Conservation (phyloP, 805 yeast genomes). For the Wickerhamomyces mucosus region DNA sequence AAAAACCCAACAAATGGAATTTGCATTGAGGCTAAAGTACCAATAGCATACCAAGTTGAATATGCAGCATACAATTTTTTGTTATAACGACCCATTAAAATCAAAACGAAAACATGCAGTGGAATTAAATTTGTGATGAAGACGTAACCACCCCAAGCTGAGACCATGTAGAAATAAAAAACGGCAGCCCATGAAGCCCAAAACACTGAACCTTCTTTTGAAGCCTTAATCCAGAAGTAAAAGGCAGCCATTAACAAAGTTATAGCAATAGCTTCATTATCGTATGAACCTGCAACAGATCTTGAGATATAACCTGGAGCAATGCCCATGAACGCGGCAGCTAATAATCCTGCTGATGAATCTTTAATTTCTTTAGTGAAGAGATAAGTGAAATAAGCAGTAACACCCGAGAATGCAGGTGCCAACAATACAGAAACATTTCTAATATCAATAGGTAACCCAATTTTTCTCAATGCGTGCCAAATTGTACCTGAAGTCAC, state of each 20-base stretch:
- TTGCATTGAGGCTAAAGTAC: slow-evolving; percentile 98
- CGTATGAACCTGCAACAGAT: slow-evolving; percentile 98
- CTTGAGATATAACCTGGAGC: slow-evolving; percentile 98
- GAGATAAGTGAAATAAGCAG: slow-evolving; percentile 82
- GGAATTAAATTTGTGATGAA: slow-evolving; percentile 97
- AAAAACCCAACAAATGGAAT: slow-evolving; percentile 97
- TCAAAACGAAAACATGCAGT: slow-evolving; percentile 80
- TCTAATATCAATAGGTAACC: slow-evolving; percentile 87
- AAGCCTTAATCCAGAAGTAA: slow-evolving; percentile 90
- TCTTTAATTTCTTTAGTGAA: slow-evolving; percentile 88
- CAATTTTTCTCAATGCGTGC: slow-evolving; percentile 52
- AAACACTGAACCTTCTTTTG: slow-evolving; percentile 82
- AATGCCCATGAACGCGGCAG: slow-evolving; percentile 93
- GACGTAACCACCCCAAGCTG: slow-evolving; percentile 99
- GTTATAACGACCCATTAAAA: slow-evolving; percentile 90
- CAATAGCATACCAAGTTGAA: slow-evolving; percentile 94
- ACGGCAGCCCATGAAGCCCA: slow-evolving; percentile 79
- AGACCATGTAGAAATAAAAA: slow-evolving; percentile 95
- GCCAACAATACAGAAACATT: slow-evolving; percentile 94
- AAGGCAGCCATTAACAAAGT: slow-evolving; percentile 92
- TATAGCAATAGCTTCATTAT: slow-evolving; percentile 98
- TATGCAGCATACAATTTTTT: slow-evolving; percentile 81
- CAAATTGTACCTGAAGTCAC: slow-evolving; percentile 91
- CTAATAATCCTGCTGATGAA: slow-evolving; percentile 77
- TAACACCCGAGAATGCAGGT: slow-evolving; percentile 90